phyloP scores from a whole-genome alignment of 805 yeast genomes.

The Ogataea haglerorum region DNA sequence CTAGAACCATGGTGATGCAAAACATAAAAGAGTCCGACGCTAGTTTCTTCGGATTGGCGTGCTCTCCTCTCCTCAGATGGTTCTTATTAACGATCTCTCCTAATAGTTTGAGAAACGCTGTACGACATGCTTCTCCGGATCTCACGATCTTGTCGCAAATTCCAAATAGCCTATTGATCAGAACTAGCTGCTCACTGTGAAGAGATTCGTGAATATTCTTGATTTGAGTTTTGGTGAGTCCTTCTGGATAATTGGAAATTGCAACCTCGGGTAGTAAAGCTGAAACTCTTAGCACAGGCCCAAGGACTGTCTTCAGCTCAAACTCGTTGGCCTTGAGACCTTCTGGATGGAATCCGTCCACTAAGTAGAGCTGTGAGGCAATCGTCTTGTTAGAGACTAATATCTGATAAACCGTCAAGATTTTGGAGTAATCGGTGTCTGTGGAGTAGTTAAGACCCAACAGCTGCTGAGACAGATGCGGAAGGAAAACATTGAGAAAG shows the following conservation, averaged over 20 bases:
- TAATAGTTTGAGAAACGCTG: slow-evolving; percentile 62
- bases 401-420: slow-evolving; percentile 53
- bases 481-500: slow-evolving; percentile 51
- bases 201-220: slow-evolving; percentile 53
- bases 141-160: slow-evolving; percentile 74
- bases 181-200: slow-evolving; percentile 58
- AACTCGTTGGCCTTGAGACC: slow-evolving; percentile 48
- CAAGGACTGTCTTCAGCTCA: slow-evolving; percentile 65
- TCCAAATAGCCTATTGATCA: slow-evolving; percentile 61
- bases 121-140: slow-evolving; percentile 64
- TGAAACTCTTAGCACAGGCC: slow-evolving; percentile 72
- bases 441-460: slow-evolving; percentile 44
- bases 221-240: slow-evolving; percentile 40
- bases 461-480: slow-evolving; percentile 38
- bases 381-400: slow-evolving; percentile 59
- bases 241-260: slow-evolving; percentile 40
- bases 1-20: slow-evolving; percentile 64
- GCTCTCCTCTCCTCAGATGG: slow-evolving; percentile 84
- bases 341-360: slow-evolving; percentile 51
- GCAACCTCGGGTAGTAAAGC: slow-evolving; percentile 61
- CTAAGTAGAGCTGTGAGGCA: slow-evolving; percentile 55
- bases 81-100: slow-evolving; percentile 73
- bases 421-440: slow-evolving; percentile 46
- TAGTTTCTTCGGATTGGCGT: slow-evolving; percentile 61
- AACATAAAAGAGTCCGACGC: slow-evolving; percentile 81